These are phyloP conservation scores for Macadamia integrifolia DNA, from an alignment of 164 flowering plant genomes.

Conservation along the genomic window DNA sequence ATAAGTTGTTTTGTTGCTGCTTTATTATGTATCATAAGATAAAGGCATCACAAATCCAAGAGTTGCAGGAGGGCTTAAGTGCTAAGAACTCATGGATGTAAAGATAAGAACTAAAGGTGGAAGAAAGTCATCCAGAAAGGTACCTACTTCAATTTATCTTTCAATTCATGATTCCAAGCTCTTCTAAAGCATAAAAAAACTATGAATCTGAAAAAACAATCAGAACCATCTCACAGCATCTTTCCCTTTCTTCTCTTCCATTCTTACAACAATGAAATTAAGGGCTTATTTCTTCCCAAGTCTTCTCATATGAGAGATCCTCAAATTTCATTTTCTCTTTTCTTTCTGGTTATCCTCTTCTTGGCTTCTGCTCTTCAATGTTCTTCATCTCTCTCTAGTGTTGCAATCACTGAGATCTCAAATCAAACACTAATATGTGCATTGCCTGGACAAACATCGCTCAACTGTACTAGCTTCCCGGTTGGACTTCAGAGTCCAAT, in stretches of 20 bases:
- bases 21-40: too few species aligned
- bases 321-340: conserved; percentile 6
- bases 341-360: background rate
- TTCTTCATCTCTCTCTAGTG: conserved; percentile 38
- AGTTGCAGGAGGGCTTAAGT: too few species aligned
- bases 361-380: conserved; percentile 12
- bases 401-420: conserved; percentile 45
- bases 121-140: background rate
- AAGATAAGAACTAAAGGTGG: too few species aligned
- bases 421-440: conserved; percentile 53
- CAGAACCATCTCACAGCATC: background rate
- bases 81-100: too few species aligned
- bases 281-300: conserved; percentile 12
- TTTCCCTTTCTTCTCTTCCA: background rate
- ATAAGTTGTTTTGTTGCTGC: too few species aligned
- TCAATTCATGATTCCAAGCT: background rate
- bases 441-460: conserved; percentile 17
- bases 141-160: conserved; percentile 12
- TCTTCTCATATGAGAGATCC: conserved; percentile 31
- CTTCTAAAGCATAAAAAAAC: background rate
- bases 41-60: too few species aligned
- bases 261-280: conserved; percentile 2
- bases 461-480: conserved; percentile 49
- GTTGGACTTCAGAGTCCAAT: conserved; percentile 14
- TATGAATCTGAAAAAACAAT: background rate